These are phyloP conservation scores for Gossypium anomalum DNA, from an alignment of 345 rosid genomes.

Conservation along the genomic window DNA sequence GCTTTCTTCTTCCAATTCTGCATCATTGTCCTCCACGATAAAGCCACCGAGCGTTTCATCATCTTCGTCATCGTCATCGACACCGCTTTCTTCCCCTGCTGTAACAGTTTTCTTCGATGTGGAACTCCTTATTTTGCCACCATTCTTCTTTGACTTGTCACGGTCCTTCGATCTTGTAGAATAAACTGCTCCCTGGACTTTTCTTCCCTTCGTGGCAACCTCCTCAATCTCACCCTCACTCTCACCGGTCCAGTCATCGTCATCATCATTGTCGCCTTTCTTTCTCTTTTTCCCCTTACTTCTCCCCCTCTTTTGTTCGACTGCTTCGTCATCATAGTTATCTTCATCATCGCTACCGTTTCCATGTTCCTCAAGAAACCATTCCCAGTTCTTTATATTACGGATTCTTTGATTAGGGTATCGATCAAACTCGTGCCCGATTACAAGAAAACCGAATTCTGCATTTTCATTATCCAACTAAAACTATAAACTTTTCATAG, in stretches of 20 bases:
- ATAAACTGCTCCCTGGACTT: slow-evolving; percentile 29
- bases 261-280: slow-evolving; percentile 38
- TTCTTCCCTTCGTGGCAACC: slow-evolving; percentile 26
- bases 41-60: slow-evolving; percentile 74
- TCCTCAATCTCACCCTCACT: slow-evolving; percentile 51
- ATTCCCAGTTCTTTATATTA: slow-evolving; percentile 55
- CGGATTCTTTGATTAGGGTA: slow-evolving; percentile 46
- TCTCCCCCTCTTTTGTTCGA: slow-evolving; percentile 19
- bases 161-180: slow-evolving; percentile 52
- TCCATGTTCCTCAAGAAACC: slow-evolving; percentile 61
- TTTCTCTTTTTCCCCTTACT: slow-evolving; percentile 42
- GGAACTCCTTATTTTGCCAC: slow-evolving; percentile 10
- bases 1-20: slow-evolving; percentile 24
- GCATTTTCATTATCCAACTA: slow-evolving; percentile 23
- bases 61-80: slow-evolving; percentile 37
- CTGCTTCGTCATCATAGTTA: slow-evolving; percentile 36
- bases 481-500: neutral
- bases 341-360: slow-evolving; percentile 27
- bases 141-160: slow-evolving; percentile 18
- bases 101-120: slow-evolving; percentile 11
- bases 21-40: slow-evolving; percentile 55
- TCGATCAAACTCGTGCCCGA: slow-evolving; percentile 67
- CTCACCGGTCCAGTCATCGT: slow-evolving; percentile 53
- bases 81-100: slow-evolving; percentile 18
- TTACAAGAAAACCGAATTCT: slow-evolving; percentile 82